Evolutionary conservation across 2,329 filamentous ascomycete species (phyloP).

Genomic region (Juglanconis oblonga): DNA sequence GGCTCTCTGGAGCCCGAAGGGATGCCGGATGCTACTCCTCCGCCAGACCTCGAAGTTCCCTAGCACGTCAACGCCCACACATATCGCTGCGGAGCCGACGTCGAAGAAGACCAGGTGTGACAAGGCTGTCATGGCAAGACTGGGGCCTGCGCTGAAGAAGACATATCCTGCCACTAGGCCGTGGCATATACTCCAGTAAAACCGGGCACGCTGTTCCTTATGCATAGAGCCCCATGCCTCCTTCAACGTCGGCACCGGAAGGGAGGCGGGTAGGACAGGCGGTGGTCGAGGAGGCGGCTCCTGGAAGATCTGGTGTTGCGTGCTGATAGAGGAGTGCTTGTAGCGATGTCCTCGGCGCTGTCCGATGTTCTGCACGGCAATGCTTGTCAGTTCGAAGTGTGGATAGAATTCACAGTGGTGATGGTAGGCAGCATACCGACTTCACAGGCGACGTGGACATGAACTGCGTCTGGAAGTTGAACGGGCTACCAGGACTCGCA

Average conservation of each 20-base stretch:
- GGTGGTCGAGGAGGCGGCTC: constrained; percentile 84
- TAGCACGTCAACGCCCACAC: constrained; percentile 87
- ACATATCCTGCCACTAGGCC: constrained; percentile 79
- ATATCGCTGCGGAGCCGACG: constrained; percentile 85
- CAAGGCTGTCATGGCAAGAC: constrained; percentile 84
- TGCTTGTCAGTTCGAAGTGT: not conserved
- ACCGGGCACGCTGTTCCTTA: constrained; percentile 74
- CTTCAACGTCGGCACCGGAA: constrained; percentile 83
- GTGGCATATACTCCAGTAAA: constrained; percentile 90
- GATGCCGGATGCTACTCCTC: constrained; percentile 85
- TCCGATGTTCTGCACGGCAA: constrained; percentile 67
- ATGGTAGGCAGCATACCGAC: constrained; percentile 54
- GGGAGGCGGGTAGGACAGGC: constrained; percentile 82
- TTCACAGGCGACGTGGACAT: constrained; percentile 75
- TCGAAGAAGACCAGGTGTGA: constrained; percentile 96
- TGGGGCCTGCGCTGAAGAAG: constrained; percentile 81
- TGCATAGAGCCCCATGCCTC: constrained; percentile 92
- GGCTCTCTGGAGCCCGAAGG: constrained; percentile 86
- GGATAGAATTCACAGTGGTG: not conserved
- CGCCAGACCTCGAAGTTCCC: constrained; percentile 98
- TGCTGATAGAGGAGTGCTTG: constrained; percentile 90
- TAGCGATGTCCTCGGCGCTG: constrained; percentile 95
- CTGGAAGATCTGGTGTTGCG: constrained; percentile 89
- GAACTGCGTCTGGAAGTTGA: constrained; percentile 89
- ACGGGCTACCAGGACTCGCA: constrained; percentile 55